Evolutionary conservation across 1,284 basidiomycete genomes (phyloP).

Genomic region (Boletellus deceptivus): DNA sequence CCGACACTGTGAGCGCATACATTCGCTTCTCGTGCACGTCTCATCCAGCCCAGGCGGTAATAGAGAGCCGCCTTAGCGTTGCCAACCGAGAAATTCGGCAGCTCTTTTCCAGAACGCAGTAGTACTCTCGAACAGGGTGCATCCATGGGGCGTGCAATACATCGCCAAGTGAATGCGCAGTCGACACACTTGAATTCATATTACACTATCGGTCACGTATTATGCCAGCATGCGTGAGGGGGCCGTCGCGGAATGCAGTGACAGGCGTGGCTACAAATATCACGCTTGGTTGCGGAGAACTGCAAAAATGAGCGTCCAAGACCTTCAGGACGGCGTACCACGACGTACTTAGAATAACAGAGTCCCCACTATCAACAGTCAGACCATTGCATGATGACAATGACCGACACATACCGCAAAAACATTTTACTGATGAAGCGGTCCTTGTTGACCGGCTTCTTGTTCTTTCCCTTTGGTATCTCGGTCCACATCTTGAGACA

Average conservation of each 20-base stretch:
- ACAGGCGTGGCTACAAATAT: not conserved
- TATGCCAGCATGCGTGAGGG: not conserved
- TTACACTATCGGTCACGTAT: not conserved
- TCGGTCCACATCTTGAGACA: slow-evolving; percentile 94
- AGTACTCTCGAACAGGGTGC: not conserved
- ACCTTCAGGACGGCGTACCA: slow-evolving; percentile 6
- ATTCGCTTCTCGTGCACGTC: slow-evolving; percentile 9
- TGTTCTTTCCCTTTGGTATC: slow-evolving; percentile 95
- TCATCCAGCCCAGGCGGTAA: slow-evolving; percentile 37
- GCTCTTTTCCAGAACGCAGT: slow-evolving; percentile 34
- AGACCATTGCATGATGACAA: slow-evolving; percentile 11
- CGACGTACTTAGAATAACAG: slow-evolving; percentile 86
- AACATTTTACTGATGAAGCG: slow-evolving; percentile 99
- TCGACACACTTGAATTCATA: slow-evolving; percentile 6
- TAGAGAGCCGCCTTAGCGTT: slow-evolving; percentile 50
- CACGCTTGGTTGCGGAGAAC: slow-evolving; percentile 86
- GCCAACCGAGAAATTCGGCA: slow-evolving; percentile 55
- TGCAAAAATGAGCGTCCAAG: slow-evolving; percentile 33
- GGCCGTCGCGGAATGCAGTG: not conserved
- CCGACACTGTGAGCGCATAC: slow-evolving; percentile 49
- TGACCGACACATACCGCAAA: slow-evolving; percentile 55
- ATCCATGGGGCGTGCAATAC: not conserved
- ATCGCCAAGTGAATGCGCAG: not conserved
- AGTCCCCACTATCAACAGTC: slow-evolving; percentile 70
- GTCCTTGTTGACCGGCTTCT: slow-evolving; percentile 98